A percentile compares a stretch with the other conserved stretches of the same genome.
phyloP scores from a whole-genome alignment of 805 yeast species.

The Wickerhamomyces chambardii region DNA sequence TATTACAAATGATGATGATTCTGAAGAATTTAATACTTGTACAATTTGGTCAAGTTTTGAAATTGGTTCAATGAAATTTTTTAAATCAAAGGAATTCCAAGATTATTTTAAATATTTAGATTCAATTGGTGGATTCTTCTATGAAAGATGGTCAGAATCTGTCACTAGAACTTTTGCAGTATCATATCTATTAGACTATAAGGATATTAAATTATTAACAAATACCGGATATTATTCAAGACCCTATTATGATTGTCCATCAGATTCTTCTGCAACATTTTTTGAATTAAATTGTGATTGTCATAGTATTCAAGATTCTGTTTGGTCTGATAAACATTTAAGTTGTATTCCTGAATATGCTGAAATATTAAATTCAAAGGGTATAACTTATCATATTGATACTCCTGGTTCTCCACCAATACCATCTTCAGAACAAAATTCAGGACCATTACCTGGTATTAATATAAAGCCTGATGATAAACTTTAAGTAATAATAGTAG shows the following conservation, averaged over 20 bases:
- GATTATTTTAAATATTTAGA: slow-evolving; percentile 53
- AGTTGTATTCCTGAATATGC: too few relatives aligned
- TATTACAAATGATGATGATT: not conserved
- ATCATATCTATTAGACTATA: slow-evolving; percentile 58
- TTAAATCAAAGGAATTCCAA: not conserved
- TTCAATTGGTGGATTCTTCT: slow-evolving; percentile 71
- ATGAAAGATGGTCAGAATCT: slow-evolving; percentile 89
- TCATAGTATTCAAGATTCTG: slow-evolving; percentile 47
- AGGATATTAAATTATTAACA: slow-evolving; percentile 63
- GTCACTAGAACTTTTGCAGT: slow-evolving; percentile 82
- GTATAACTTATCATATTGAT: too few relatives aligned
- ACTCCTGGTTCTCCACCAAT: too few relatives aligned
- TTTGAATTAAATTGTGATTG: slow-evolving; percentile 65
- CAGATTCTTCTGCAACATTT: too few relatives aligned
- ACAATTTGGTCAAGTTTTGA: slow-evolving; percentile 53
- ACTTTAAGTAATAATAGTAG: too few relatives aligned
- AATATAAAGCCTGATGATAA: too few relatives aligned
- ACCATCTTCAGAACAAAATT: too few relatives aligned
- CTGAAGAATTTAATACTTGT: not conserved
- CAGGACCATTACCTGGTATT: too few relatives aligned
- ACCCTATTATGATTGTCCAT: slow-evolving; percentile 65
- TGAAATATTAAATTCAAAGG: too few relatives aligned
- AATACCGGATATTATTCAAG: slow-evolving; percentile 76
- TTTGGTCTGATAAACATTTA: slow-evolving; percentile 39
- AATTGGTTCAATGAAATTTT: slow-evolving; percentile 37